Conservation (phyloP, 768 basidiomycete genomes). For the Suillus spraguei region DNA sequence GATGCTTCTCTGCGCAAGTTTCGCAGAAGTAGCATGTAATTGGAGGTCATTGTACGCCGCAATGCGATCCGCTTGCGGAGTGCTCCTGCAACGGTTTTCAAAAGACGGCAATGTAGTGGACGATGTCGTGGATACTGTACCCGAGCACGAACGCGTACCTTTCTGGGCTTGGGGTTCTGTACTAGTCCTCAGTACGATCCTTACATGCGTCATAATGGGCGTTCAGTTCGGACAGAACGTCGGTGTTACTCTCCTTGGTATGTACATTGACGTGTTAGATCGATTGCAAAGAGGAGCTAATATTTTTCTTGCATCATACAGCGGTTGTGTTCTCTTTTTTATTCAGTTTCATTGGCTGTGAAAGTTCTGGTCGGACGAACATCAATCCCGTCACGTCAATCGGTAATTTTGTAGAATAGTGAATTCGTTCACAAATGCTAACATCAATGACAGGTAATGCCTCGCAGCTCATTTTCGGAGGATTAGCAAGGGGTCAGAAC, state of each 20-base stretch:
- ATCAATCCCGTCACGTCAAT: constrained; percentile 62
- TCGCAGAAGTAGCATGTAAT: constrained; percentile 15
- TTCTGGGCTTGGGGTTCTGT: constrained; percentile 53
- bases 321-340: constrained; percentile 60
- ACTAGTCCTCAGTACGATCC: constrained; percentile 46
- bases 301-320: neutral
- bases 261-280: neutral
- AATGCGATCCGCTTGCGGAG: constrained; percentile 6
- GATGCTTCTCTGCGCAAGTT: constrained; percentile 55
- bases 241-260: constrained; percentile 14
- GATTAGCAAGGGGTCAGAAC: constrained; percentile 50
- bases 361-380: constrained; percentile 57
- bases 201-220: constrained; percentile 53
- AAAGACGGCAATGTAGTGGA: constrained; percentile 19
- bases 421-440: neutral
- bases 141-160: constrained; percentile 57
- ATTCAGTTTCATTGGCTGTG: constrained; percentile 67
- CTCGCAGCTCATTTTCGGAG: constrained; percentile 64
- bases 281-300: neutral
- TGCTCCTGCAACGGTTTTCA: constrained; percentile 7
- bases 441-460: constrained; percentile 32
- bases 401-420: constrained; percentile 17
- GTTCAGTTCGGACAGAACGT: constrained; percentile 58
- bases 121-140: constrained; percentile 54
- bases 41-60: constrained; percentile 12